Evolutionary conservation across 1,284 basidiomycete species (phyloP).

Genomic region (Bondarzewia mesenterica): DNA sequence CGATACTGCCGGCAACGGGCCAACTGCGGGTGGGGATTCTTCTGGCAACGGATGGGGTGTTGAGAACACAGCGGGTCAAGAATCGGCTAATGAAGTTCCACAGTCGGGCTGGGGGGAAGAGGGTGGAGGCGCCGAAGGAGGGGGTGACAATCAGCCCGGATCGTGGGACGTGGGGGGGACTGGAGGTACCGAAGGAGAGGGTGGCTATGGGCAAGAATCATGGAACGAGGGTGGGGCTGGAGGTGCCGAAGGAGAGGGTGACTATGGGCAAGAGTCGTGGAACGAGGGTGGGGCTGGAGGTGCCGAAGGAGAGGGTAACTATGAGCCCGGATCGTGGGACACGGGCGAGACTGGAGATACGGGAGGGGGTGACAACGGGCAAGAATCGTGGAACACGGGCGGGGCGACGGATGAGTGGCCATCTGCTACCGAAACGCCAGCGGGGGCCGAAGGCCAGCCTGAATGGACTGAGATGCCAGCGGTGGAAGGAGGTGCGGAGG

Average conservation of each 20-base stretch:
- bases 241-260: no score
- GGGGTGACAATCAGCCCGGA: background rate
- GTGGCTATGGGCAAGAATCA: slow-evolving; percentile 1
- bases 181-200: background rate
- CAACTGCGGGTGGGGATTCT: background rate
- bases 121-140: background rate
- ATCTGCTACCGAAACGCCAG: background rate
- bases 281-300: no score
- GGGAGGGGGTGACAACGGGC: background rate
- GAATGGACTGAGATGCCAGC: background rate
- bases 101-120: background rate
- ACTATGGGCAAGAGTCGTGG: background rate
- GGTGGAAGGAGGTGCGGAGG: background rate
- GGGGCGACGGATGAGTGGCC: background rate
- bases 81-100: background rate
- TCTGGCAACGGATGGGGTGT: background rate
- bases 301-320: no score
- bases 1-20: no score
- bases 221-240: no score
- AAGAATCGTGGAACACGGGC: background rate
- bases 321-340: no score
- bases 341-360: background rate
- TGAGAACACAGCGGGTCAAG: background rate
- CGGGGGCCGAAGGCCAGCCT: background rate
- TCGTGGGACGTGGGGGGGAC: background rate